Percentiles rank a stretch among this genome's conserved stretches.
These are phyloP conservation scores for Tulasnella sp. DNA, from an alignment of 768 basidiomycete genomes.

Conservation along the genomic window DNA sequence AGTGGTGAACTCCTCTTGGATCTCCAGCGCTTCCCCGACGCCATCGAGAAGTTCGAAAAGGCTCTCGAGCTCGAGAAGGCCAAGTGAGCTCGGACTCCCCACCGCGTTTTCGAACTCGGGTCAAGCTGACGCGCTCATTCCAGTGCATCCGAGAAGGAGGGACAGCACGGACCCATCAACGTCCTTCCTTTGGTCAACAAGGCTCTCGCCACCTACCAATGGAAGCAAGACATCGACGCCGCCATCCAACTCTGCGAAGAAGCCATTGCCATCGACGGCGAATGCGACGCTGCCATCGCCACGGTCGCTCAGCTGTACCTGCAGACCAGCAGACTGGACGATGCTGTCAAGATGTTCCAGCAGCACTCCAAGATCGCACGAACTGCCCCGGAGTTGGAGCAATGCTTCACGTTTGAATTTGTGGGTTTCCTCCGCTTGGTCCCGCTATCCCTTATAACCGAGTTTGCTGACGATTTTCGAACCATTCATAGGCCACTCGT, in stretches of 20 bases:
- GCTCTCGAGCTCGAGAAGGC: slow-evolving; percentile 83
- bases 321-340: slow-evolving; percentile 84
- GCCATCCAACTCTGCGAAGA: slow-evolving; percentile 85
- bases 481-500: slow-evolving; percentile 58
- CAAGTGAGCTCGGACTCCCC: slow-evolving; percentile 46
- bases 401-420: slow-evolving; percentile 72
- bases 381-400: slow-evolving; percentile 78
- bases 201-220: slow-evolving; percentile 93
- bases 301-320: slow-evolving; percentile 90
- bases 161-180: slow-evolving; percentile 53
- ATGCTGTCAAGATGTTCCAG: slow-evolving; percentile 82
- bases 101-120: not conserved
- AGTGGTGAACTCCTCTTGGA: slow-evolving; percentile 95
- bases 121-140: slow-evolving; percentile 35
- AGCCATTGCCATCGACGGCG: slow-evolving; percentile 81
- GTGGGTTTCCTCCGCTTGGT: slow-evolving; percentile 46
- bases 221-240: slow-evolving; percentile 80
- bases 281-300: slow-evolving; percentile 94
- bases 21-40: slow-evolving; percentile 81
- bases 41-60: slow-evolving; percentile 86
- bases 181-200: slow-evolving; percentile 96
- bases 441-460: not conserved
- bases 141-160: not conserved
- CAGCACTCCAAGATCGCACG: slow-evolving; percentile 79
- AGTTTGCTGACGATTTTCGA: slow-evolving; percentile 20